phyloP scores from a whole-genome alignment of 2,329 filamentous ascomycete species.

The Neofusicoccum sp. region DNA sequence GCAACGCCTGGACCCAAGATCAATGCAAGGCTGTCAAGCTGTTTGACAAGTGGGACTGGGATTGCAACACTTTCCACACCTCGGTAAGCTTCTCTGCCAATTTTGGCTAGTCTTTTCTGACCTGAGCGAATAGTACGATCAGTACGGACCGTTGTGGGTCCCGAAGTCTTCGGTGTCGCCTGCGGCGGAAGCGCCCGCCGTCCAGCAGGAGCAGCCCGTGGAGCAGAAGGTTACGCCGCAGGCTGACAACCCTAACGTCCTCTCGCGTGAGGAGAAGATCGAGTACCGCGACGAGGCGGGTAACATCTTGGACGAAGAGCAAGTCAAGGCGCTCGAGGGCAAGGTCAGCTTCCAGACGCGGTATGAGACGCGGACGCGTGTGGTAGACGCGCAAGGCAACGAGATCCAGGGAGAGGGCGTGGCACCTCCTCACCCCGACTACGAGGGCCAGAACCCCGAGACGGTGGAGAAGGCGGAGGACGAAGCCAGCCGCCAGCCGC shows the following conservation, averaged over 20 bases:
- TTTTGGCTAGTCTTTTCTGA: neutral
- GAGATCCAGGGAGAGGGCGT: constrained; percentile 51
- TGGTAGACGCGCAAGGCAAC: constrained; percentile 77
- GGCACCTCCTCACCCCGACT: constrained; percentile 57
- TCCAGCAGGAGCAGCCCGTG: constrained; percentile 24
- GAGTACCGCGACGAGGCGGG: constrained; percentile 96
- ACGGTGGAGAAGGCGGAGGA: constrained; percentile 44
- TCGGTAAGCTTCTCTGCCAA: constrained; percentile 63
- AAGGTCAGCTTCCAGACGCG: constrained; percentile 94
- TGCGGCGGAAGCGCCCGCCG: constrained; percentile 22
- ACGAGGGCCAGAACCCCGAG: constrained; percentile 58
- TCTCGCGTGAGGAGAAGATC: constrained; percentile 71
- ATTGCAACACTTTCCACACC: constrained; percentile 90
- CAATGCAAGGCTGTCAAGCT: constrained; percentile 87
- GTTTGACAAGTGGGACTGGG: constrained; percentile 90
- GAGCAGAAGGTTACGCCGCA: constrained; percentile 32
- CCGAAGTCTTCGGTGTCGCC: constrained; percentile 24
- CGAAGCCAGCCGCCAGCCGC: constrained; percentile 40
- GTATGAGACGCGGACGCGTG: constrained; percentile 88
- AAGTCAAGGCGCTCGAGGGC: constrained; percentile 76
- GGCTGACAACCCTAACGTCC: constrained; percentile 34
- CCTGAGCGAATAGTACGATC: constrained; percentile 20
- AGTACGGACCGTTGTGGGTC: constrained; percentile 25
- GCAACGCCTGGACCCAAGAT: constrained; percentile 87
- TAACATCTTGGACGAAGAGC: constrained; percentile 78